phyloP scores from a whole-genome alignment of 2,329 filamentous ascomycete genomes.

The Verticillium albo-atrum region DNA sequence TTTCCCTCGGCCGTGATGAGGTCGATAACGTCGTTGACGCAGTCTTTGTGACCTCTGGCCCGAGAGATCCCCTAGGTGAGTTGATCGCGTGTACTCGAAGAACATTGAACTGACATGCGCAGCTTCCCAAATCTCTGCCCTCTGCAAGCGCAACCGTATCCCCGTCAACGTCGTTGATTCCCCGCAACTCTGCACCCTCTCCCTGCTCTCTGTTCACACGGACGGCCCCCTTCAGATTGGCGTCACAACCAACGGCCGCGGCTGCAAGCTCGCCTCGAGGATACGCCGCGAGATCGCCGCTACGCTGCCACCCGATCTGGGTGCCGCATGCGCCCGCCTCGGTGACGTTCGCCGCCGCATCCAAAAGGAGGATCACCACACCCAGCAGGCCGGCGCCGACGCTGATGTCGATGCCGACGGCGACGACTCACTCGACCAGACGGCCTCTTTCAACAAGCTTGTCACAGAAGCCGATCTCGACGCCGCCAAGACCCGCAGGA shows the following conservation, averaged over 20 bases:
- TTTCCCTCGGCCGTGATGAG: constrained; percentile 72
- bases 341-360: constrained; percentile 68
- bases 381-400: constrained; percentile 30
- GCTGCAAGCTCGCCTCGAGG: constrained; percentile 87
- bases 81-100: neutral
- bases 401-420: constrained; percentile 29
- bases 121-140: constrained; percentile 64
- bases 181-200: constrained; percentile 82
- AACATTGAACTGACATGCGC: constrained; percentile 4
- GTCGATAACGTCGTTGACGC: constrained; percentile 78
- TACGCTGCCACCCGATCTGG: constrained; percentile 70
- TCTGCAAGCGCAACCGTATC: constrained; percentile 77
- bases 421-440: constrained; percentile 68
- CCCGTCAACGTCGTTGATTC: constrained; percentile 91
- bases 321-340: constrained; percentile 70
- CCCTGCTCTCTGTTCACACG: constrained; percentile 79
- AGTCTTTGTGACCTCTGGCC: constrained; percentile 74
- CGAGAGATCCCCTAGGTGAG: constrained; percentile 38
- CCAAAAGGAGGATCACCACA: constrained; percentile 65
- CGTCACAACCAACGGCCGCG: constrained; percentile 90
- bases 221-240: constrained; percentile 93
- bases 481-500: constrained; percentile 71
- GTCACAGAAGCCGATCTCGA: constrained; percentile 70
- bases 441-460: constrained; percentile 77
- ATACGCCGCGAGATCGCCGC: constrained; percentile 85